Percentiles rank a stretch among this genome's conserved stretches.
phyloP scores from a whole-genome alignment of 768 basidiomycete species.

The Psilocybe tampanensis region DNA sequence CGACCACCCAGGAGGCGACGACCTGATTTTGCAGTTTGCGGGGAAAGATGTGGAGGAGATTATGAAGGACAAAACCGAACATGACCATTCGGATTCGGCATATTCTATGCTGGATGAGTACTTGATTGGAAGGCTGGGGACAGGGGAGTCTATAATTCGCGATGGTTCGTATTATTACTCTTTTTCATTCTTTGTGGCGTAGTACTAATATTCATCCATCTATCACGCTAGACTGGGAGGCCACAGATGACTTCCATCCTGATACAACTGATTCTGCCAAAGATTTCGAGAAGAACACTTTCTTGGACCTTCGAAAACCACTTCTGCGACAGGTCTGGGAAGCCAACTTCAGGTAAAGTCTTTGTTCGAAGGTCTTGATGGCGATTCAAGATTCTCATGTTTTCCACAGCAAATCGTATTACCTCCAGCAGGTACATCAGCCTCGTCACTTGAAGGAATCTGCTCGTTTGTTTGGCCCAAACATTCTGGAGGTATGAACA shows the following conservation, averaged over 20 bases:
- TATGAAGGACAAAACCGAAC: constrained; percentile 82
- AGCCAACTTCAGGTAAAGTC: constrained; percentile 73
- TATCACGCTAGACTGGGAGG: constrained; percentile 73
- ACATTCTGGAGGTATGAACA: constrained; percentile 71
- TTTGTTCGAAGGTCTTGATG: neutral
- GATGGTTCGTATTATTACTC: constrained; percentile 60
- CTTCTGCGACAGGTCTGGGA: constrained; percentile 86
- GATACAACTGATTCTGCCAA: constrained; percentile 81
- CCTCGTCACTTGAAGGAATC: constrained; percentile 85
- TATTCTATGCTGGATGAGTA: constrained; percentile 93
- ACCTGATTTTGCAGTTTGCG: constrained; percentile 80
- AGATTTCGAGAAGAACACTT: constrained; percentile 89
- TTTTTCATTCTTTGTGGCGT: constrained; percentile 4
- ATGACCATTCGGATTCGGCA: constrained; percentile 89
- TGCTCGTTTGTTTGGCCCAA: constrained; percentile 85
- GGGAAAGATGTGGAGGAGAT: constrained; percentile 79
- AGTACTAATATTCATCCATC: neutral
- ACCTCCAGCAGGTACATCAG: constrained; percentile 95
- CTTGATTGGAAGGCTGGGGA: constrained; percentile 79
- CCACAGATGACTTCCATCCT: constrained; percentile 87
- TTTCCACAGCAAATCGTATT: constrained; percentile 81
- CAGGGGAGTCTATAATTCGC: constrained; percentile 70
- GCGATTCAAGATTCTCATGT: neutral
- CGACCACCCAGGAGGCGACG: constrained; percentile 96
- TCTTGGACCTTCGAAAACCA: constrained; percentile 88